Evolutionary conservation across 179 eudicot genomes (phyloP).

Genomic region (Spinacia oleracea): DNA sequence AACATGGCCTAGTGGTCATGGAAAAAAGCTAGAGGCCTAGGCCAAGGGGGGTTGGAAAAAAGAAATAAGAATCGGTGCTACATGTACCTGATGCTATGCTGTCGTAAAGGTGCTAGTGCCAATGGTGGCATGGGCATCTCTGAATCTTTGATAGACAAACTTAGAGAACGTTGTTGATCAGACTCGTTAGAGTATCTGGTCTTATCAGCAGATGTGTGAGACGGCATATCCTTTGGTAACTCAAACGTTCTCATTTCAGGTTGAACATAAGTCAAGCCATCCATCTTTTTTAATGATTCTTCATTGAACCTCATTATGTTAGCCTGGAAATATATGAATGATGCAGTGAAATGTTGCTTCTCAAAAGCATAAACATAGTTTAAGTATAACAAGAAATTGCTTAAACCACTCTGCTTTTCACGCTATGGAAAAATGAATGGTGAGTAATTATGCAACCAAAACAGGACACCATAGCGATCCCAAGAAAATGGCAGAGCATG

Average conservation of each 20-base stretch:
- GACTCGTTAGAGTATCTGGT: constrained; percentile 29
- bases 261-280: constrained; percentile 34
- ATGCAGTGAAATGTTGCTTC: not conserved
- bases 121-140: constrained; percentile 97
- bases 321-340: constrained; percentile 53
- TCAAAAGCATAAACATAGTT: not conserved
- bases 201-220: constrained; percentile 23
- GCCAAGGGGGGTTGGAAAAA: not conserved
- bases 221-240: constrained; percentile 34
- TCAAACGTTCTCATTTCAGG: constrained; percentile 44
- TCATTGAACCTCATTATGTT: constrained; percentile 84
- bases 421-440: not conserved
- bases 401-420: not conserved
- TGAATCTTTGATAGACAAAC: constrained; percentile 47
- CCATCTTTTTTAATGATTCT: constrained; percentile 66
- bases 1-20: not conserved
- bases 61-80: not conserved
- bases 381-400: not conserved
- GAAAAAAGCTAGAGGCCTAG: not conserved
- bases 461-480: not conserved
- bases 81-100: constrained; percentile 60
- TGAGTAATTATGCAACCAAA: too few species aligned
- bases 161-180: constrained; percentile 29
- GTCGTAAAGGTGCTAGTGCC: constrained; percentile 70
- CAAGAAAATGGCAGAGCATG: not conserved